Conservation (phyloP, 2,329 filamentous ascomycete genomes). For the Colletotrichum karsti region DNA sequence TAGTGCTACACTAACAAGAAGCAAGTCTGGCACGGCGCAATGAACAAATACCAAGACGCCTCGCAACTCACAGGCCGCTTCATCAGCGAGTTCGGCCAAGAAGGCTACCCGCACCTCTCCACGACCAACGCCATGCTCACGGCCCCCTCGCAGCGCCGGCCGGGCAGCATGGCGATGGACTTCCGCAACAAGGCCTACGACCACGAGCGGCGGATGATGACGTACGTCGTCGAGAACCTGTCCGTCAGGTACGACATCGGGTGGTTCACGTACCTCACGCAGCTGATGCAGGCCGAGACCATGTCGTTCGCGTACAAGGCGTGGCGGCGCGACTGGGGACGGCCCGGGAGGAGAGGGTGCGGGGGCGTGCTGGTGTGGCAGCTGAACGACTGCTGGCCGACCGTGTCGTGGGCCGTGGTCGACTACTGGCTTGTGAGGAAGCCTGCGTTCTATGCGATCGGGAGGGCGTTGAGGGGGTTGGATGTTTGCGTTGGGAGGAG, state of each 20-base stretch:
- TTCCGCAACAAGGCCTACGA: conserved; percentile 87
- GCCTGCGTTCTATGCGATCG: conserved; percentile 44
- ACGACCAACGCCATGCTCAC: conserved; percentile 75
- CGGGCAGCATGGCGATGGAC: conserved; percentile 78
- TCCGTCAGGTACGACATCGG: conserved; percentile 61
- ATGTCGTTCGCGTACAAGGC: conserved; percentile 59
- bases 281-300: conserved; percentile 62
- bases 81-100: conserved; percentile 85
- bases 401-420: conserved; percentile 71
- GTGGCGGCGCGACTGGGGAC: conserved; percentile 71
- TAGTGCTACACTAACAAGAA: neutral
- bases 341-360: conserved; percentile 64
- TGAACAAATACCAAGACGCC: conserved; percentile 82
- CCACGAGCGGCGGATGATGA: conserved; percentile 77
- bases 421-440: conserved; percentile 30
- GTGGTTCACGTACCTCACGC: conserved; percentile 79
- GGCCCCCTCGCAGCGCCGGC: conserved; percentile 58
- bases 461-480: conserved; percentile 65
- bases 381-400: conserved; percentile 76
- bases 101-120: conserved; percentile 78
- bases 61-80: conserved; percentile 77
- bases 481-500: conserved; percentile 63
- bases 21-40: conserved; percentile 79
- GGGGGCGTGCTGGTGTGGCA: conserved; percentile 75
- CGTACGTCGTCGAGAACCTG: conserved; percentile 82